Percentiles rank a stretch among this genome's conserved stretches.
phyloP scores from a whole-genome alignment of 192 early-diverging fungal species.

The Ramicandelaber brevisporus region DNA sequence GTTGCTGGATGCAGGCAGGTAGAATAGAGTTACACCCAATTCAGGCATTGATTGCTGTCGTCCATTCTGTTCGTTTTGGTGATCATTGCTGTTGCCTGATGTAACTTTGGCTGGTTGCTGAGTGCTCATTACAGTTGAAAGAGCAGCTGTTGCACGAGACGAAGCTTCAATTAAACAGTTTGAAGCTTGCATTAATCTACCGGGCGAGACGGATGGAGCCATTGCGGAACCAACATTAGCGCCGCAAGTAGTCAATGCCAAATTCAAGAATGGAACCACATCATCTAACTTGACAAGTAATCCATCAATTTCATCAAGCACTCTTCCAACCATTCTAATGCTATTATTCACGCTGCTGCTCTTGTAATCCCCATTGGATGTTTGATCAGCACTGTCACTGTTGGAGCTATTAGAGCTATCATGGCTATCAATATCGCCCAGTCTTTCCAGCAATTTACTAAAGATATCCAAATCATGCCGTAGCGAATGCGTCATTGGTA shows the following conservation, averaged over 20 bases:
- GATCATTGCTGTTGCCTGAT: no score
- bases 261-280: slow-evolving; percentile 22
- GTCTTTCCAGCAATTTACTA: slow-evolving; percentile 6
- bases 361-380: neutral
- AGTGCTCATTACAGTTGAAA: no score
- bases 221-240: slow-evolving; percentile 15
- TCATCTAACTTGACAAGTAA: slow-evolving; percentile 16
- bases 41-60: no score
- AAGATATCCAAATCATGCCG: slow-evolving; percentile 23
- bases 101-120: no score
- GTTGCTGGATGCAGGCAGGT: no score
- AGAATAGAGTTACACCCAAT: no score
- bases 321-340: neutral
- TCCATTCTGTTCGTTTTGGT: no score
- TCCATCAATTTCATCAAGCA: slow-evolving; percentile 4
- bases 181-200: slow-evolving; percentile 32
- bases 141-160: no score
- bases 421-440: slow-evolving; percentile 1
- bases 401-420: neutral
- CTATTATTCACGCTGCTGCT: neutral
- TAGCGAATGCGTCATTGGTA: slow-evolving; percentile 22
- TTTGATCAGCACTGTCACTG: slow-evolving; percentile 2
- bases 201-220: slow-evolving; percentile 18
- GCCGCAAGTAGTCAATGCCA: slow-evolving; percentile 22
- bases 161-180: no score